These are phyloP conservation scores for Penicillium silybi DNA, from an alignment of 495 filamentous ascomycete species.

Conservation along the genomic window DNA sequence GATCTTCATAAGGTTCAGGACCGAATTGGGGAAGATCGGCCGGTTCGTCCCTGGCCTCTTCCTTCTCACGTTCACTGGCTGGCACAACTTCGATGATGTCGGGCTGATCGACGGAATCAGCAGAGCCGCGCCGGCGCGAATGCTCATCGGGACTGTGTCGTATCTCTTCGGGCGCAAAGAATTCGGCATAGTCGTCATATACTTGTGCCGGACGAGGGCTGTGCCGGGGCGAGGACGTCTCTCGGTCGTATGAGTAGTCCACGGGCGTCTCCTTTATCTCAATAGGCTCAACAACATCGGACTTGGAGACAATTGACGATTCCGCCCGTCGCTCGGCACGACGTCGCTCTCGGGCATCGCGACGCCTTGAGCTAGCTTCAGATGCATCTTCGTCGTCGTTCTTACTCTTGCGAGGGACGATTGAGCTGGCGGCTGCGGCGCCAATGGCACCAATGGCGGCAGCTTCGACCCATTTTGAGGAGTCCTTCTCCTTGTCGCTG, in stretches of 20 bases:
- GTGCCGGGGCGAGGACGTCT: constrained; percentile 23
- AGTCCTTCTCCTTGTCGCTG: constrained; percentile 17
- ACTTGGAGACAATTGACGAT: constrained; percentile 18
- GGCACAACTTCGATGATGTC: constrained; percentile 34
- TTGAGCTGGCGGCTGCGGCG: constrained; percentile 38
- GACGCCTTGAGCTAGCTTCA: constrained; percentile 25
- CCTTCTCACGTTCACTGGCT: constrained; percentile 20
- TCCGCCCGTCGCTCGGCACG: constrained; percentile 24
- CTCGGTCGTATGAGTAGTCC: constrained; percentile 11
- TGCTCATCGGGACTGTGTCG: constrained; percentile 26
- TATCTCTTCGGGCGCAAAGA: constrained; percentile 40
- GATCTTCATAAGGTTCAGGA: constrained; percentile 28
- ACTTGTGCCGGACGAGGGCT: constrained; percentile 25
- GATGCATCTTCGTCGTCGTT: constrained; percentile 38
- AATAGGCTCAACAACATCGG: constrained; percentile 8
- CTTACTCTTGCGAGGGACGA: constrained; percentile 29
- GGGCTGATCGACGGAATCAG: constrained; percentile 24
- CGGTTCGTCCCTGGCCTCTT: constrained; percentile 4
- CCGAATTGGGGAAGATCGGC: constrained; percentile 11
- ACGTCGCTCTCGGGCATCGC: constrained; percentile 34
- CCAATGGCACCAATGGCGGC: constrained; percentile 48
- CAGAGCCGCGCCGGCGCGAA: neutral
- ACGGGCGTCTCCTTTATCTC: constrained; percentile 9
- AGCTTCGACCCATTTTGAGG: constrained; percentile 40
- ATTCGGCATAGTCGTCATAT: constrained; percentile 41